Evolutionary conservation across 1,284 basidiomycete genomes (phyloP), one percentile per base, ranked within the genome.

Genomic region (Cutaneotrichosporon cutaneum): DNA sequence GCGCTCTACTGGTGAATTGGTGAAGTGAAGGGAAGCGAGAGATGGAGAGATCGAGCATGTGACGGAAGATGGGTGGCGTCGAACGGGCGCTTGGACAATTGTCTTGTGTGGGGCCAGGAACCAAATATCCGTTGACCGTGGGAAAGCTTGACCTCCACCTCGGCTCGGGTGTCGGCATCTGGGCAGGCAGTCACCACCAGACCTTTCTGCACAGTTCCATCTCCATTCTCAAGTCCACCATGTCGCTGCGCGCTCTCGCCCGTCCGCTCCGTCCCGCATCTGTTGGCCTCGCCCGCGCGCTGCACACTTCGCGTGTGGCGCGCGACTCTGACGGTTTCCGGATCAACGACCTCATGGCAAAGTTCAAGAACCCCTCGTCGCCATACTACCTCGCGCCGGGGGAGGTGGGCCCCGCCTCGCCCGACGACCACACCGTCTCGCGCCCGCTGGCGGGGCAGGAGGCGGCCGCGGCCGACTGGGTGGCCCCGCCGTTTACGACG

Each of bases 311-410:
- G 8, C 7, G 18, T 9, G 39, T 18, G 2, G 39, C 18, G 16
- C 39, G 39, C 16, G 18, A 42, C 30, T 30, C 30, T 4, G 30
- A 30, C 30, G 30, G 30, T 9, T 30, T 30, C 30, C 30, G 30
- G 5, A 18, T 42, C 16, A n/a, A 42, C 39, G 70, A 76, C 36
- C 66, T 78, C 5, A 54, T 70, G 35, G 64, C 68, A 9, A 70
- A 73, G 36, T 78, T 78, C 63, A 63, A 66, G 30, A 72, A 78
- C 58, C 75, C 76, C 4, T 64, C 60, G 4, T 72, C 71, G 13
- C 71, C 71, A 18, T 78, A 69, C 64, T 72, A 78, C 62, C 68
- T 78, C 35, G 69, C 74, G 2, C 67, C 71, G 5, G 75, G 75
- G 3, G 66, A 70, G 6, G 64, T 59, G 0, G 76, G 76, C 13